A percentile compares a stretch with the other conserved stretches of the same genome.
These are phyloP conservation scores for Serendipita sp. DNA, from an alignment of 768 basidiomycete genomes.

Conservation along the genomic window DNA sequence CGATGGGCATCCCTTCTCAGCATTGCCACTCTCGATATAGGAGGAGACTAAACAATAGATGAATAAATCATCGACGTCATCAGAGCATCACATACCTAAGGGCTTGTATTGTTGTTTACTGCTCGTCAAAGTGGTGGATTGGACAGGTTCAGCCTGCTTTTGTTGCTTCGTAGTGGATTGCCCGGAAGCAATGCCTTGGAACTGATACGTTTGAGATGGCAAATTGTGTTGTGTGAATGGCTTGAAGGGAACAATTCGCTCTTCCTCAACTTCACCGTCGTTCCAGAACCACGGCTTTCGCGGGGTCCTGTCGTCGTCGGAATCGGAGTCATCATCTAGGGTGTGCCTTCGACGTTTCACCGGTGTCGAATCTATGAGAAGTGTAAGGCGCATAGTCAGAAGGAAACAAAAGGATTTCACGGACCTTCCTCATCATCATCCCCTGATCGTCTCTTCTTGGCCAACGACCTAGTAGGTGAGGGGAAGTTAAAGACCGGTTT, in stretches of 20 bases:
- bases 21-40: neutral
- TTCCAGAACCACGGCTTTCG: neutral
- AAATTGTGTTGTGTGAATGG: neutral
- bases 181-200: neutral
- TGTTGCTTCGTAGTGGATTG: neutral
- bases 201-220: neutral
- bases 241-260: neutral
- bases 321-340: neutral
- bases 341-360: neutral
- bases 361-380: neutral
- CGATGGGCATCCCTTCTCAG: neutral
- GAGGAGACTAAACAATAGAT: no score
- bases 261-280: neutral
- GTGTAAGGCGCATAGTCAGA: neutral
- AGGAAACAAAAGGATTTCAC: neutral
- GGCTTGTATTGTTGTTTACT: neutral
- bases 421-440: neutral
- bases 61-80: no score
- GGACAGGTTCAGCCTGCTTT: neutral
- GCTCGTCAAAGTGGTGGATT: neutral
- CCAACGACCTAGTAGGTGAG: neutral
- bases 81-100: no score
- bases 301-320: neutral
- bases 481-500: neutral
- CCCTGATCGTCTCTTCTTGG: neutral